Percentiles rank a stretch among this genome's conserved stretches.
These are phyloP conservation scores for Coniferiporia weirii DNA, from an alignment of 1,284 basidiomycete genomes.

Conservation along the genomic window DNA sequence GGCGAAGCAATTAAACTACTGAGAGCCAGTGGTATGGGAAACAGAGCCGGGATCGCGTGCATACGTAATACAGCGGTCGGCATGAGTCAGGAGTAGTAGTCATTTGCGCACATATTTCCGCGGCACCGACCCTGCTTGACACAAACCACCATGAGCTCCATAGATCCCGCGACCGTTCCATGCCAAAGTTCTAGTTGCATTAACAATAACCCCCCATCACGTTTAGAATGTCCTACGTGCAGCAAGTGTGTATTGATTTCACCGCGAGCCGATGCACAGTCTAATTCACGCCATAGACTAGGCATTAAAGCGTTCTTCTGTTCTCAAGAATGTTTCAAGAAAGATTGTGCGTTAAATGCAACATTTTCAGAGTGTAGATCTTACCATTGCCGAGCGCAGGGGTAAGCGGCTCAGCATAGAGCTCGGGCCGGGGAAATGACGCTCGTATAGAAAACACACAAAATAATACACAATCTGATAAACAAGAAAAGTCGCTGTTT, in stretches of 20 bases:
- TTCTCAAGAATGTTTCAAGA: slow-evolving; percentile 82
- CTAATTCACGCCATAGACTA: slow-evolving; percentile 41
- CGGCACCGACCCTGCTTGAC: background rate
- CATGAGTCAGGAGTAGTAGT: too few relatives aligned
- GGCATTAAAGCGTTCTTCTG: slow-evolving; percentile 81
- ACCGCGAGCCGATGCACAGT: slow-evolving; percentile 9
- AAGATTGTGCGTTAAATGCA: slow-evolving; percentile 56
- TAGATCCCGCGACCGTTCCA: slow-evolving; percentile 32
- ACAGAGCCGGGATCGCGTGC: too few relatives aligned
- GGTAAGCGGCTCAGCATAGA: slow-evolving; percentile 32
- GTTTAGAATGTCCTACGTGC: slow-evolving; percentile 78
- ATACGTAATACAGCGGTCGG: too few relatives aligned
- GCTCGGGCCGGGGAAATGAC: background rate
- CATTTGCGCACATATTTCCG: too few relatives aligned
- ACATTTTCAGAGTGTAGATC: slow-evolving; percentile 6
- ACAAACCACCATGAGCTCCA: slow-evolving; percentile 25
- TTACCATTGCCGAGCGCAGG: slow-evolving; percentile 30
- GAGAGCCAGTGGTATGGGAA: too few relatives aligned
- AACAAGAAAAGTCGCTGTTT: slow-evolving; percentile 1
- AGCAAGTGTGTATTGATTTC: slow-evolving; percentile 51
- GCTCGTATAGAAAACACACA: slow-evolving; percentile 68
- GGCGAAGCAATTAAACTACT: too few relatives aligned
- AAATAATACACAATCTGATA: slow-evolving; percentile 56
- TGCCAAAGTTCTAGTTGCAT: slow-evolving; percentile 69
- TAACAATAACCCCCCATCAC: slow-evolving; percentile 71